phyloP scores from a whole-genome alignment of 2,329 filamentous ascomycete species.

The Dactylellina haptotyla region DNA sequence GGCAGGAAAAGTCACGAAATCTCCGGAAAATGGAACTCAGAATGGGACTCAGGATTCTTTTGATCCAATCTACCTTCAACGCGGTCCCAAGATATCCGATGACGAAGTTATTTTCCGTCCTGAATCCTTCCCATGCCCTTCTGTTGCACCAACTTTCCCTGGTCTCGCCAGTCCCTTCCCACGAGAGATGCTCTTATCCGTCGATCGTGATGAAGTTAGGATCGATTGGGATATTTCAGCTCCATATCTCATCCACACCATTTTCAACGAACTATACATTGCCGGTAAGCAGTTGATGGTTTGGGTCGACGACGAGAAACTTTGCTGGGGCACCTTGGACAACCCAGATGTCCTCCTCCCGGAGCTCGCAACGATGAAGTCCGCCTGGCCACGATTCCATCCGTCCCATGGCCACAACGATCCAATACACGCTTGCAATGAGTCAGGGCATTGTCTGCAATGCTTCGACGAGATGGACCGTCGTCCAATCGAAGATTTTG shows the following conservation, averaged over 20 bases:
- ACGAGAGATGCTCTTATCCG: background rate
- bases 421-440: background rate
- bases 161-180: background rate
- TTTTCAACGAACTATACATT: constrained; percentile 15
- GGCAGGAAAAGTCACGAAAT: no score
- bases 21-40: background rate
- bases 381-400: constrained; percentile 13
- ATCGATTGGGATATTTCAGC: constrained; percentile 11
- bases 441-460: background rate
- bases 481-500: constrained; percentile 23
- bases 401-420: background rate
- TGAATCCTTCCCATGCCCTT: background rate
- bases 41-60: background rate
- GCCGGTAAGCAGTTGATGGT: constrained; percentile 6
- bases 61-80: background rate
- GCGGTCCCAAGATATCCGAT: background rate
- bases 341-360: background rate
- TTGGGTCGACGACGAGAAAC: constrained; percentile 27
- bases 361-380: constrained; percentile 18
- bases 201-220: background rate
- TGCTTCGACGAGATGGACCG: constrained; percentile 34
- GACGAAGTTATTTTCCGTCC: constrained; percentile 15
- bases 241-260: constrained; percentile 1
- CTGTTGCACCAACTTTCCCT: background rate
- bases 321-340: constrained; percentile 32